phyloP scores from a whole-genome alignment of 495 filamentous ascomycete species.

The Aspergillus sparsus region DNA sequence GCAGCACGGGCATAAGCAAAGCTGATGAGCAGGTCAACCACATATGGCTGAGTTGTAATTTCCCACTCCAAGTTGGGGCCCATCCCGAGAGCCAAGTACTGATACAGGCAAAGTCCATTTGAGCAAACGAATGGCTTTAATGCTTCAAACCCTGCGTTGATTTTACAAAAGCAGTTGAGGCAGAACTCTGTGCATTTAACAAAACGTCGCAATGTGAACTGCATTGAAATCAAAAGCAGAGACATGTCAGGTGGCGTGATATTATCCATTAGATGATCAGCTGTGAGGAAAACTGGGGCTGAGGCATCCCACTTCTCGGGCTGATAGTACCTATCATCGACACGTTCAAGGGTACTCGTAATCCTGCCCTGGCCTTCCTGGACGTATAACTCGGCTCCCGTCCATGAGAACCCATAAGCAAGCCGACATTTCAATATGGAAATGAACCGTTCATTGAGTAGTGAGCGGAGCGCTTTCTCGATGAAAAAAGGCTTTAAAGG shows the following conservation, averaged over 20 bases:
- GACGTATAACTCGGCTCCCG: conserved; percentile 64
- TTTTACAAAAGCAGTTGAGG: conserved; percentile 76
- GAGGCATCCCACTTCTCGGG: conserved; percentile 32
- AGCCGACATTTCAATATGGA: conserved; percentile 62
- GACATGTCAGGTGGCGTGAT: conserved; percentile 38
- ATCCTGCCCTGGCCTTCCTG: conserved; percentile 44
- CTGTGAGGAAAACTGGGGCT: conserved; percentile 36
- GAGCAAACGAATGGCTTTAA: conserved; percentile 90
- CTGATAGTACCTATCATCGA: conserved; percentile 16
- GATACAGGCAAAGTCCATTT: conserved; percentile 77
- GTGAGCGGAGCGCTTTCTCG: conserved; percentile 67
- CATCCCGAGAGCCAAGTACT: conserved; percentile 88
- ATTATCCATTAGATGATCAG: conserved; percentile 53
- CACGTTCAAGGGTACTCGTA: conserved; percentile 8
- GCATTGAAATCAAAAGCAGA: conserved; percentile 74
- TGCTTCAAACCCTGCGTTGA: conserved; percentile 74
- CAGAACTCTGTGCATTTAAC: conserved; percentile 86
- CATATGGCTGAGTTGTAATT: conserved; percentile 74
- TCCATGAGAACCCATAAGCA: conserved; percentile 60
- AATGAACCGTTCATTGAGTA: conserved; percentile 69
- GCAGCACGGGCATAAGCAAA: conserved; percentile 70
- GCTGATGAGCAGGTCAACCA: conserved; percentile 83
- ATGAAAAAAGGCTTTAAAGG: conserved; percentile 53
- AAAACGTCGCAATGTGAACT: conserved; percentile 78
- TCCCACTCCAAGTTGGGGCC: conserved; percentile 85